These are phyloP conservation scores for Albugo laibachii DNA, from an alignment of 352 stramenopile genomes.

Conservation along the genomic window DNA sequence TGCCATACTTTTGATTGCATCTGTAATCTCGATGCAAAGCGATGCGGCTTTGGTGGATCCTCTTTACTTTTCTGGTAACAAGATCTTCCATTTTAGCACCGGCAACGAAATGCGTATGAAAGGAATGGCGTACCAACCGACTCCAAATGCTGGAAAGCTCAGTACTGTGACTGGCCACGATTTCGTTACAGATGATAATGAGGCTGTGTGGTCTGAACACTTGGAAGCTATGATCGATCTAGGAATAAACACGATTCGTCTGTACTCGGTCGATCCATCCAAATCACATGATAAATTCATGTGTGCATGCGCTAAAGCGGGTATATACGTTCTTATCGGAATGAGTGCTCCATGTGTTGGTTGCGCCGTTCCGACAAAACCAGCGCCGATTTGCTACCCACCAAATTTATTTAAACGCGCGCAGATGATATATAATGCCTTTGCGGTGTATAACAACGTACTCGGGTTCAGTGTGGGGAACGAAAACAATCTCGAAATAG, in stretches of 20 bases:
- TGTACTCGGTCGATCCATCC: slow-evolving; percentile 43
- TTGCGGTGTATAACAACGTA: slow-evolving; percentile 54
- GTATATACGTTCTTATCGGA: slow-evolving; percentile 55
- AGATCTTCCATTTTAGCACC: slow-evolving; percentile 59
- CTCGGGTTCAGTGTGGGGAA: slow-evolving; percentile 40
- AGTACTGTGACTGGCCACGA: slow-evolving; percentile 32
- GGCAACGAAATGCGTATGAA: slow-evolving; percentile 48
- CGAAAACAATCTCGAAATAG: slow-evolving; percentile 35
- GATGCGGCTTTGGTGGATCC: slow-evolving; percentile 5
- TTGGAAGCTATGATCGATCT: slow-evolving; percentile 29
- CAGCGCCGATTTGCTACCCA: slow-evolving; percentile 25
- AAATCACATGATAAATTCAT: slow-evolving; percentile 60
- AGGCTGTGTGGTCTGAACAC: slow-evolving; percentile 26
- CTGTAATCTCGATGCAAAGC: no score
- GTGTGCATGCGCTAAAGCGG: slow-evolving; percentile 34
- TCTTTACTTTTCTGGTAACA: slow-evolving; percentile 37
- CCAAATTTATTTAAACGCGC: slow-evolving; percentile 25
- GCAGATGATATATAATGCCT: slow-evolving; percentile 51
- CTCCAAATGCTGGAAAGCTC: slow-evolving; percentile 34
- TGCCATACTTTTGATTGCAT: no score
- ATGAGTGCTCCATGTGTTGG: slow-evolving; percentile 35
- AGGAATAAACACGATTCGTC: slow-evolving; percentile 37
- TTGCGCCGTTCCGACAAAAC: slow-evolving; percentile 23
- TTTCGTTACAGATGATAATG: slow-evolving; percentile 36
- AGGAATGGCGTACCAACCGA: slow-evolving; percentile 49